Base-by-base conservation (phyloP, 148 eudicot genomes). In the Limonium bicolor region DNA sequence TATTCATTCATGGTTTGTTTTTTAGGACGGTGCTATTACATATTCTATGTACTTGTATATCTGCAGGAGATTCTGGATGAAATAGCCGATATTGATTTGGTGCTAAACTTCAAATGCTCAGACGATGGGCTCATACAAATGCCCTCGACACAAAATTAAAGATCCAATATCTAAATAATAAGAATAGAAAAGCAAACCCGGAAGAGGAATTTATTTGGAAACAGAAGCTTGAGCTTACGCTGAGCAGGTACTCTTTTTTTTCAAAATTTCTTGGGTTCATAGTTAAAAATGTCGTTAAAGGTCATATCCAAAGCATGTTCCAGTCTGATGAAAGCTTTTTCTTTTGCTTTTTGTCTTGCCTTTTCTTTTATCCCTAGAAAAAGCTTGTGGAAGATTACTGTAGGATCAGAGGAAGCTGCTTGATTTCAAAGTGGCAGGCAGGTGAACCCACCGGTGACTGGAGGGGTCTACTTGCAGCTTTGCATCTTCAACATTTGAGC, bases 61-160 rank as follows among this genome's bases (percentile, higher is more conserved):
- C 42, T 58, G 53, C 83, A 82, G 96, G 94, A 83, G 63, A 74
- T 87, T 39, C 79, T 87, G 37, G 90, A 87, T 48, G 70, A 82
- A 64, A 62, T 82, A 56, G 80, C 80, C 10, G 86, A 87, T 40
- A 63, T 87, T 41, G 90, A 87, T 64, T 52, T 82, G 65, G 96
- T 79, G 19, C 56, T 87, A 46, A 87, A 87, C 56, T 78, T 87
- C 52, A 87, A 82, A 59, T 68, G 80, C 59, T 38, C 70, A 2
- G 80, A 60, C 26, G 65, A 63, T 5, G 58, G 44, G 45, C 19
- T 65, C 37, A 41, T 55, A 53, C 64, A 68, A 53, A 61, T 55
- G n/a, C 59, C 50, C 32, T 54, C 27, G 62, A 45, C 20, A 50
- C 28, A 22, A 65, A 64, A 53, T 49, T 46, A 37, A 67, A 54